Base-by-base conservation (phyloP, 192 early-diverging fungal genomes). In the Paraglomus brasilianum region DNA sequence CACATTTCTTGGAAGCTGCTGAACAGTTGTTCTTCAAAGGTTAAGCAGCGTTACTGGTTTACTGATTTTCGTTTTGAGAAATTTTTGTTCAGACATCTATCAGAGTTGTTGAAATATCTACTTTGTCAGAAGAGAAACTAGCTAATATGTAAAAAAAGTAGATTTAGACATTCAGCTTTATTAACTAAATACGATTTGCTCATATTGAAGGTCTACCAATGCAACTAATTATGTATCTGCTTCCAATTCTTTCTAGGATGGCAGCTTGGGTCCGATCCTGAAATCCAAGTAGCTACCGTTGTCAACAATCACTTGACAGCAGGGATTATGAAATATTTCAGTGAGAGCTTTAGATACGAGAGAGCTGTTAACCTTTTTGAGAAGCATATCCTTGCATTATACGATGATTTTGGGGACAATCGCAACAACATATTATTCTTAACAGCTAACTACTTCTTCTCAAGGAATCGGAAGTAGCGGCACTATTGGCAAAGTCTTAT, bases 211-310 rank as follows among this genome's bases (percentile, higher is more conserved):
- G 41, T 59, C 7, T 9, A 17, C 0, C 69, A 43, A 8, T 72
- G 8, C 14, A 36, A 62, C 60, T 21, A 5, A 21, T 21, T 51
- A 0, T 19, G 50, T 51, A 6, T 19, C 50, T 19, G 17, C 5
- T 21, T 51, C 21, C 50, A 48, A 11, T 17, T 49, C 10, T 39
- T 14, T 36, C 56, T 65, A 86, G 89, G 89, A 24, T 97, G 95
- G 94, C 90, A 91, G 69, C 80, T 99, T 22, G 97, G 97, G 15
- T 93, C 93, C 22, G 90, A 89, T 36, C 89, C 95, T 8, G 93
- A 97, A 71, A 91, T 97, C 45, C 97, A 99, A 77, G 85, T 93
- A n/a, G 92, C 96, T 6, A 95, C 95, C 10, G 86, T 83, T 21
- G 88, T 89, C 59, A 88, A 87, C 66, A 99, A 99, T 75, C 91